Conservation (phyloP, 768 basidiomycete species). For the Lentinula boryana region DNA sequence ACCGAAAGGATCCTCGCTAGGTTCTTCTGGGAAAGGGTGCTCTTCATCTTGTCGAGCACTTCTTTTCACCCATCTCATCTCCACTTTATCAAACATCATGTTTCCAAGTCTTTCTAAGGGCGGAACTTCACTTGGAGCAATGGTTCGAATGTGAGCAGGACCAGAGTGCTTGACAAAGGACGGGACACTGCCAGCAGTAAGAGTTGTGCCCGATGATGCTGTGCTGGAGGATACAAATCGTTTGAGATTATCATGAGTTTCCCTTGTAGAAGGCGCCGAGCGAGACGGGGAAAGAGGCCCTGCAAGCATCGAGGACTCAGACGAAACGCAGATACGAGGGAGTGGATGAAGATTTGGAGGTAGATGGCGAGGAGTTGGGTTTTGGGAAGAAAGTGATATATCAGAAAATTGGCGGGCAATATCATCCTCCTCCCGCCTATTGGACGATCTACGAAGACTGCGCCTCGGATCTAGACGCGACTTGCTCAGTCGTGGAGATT, state of each 20-base stretch:
- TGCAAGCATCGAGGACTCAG: slow-evolving; percentile 18
- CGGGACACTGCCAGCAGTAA: slow-evolving; percentile 65
- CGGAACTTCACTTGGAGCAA: slow-evolving; percentile 76
- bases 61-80: slow-evolving; percentile 83
- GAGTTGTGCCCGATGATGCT: slow-evolving; percentile 63
- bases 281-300: slow-evolving; percentile 41
- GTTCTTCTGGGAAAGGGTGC: slow-evolving; percentile 30
- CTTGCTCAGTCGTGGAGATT: not conserved
- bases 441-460: slow-evolving; percentile 1
- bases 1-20: slow-evolving; percentile 85
- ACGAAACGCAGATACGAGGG: slow-evolving; percentile 22
- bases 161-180: slow-evolving; percentile 85
- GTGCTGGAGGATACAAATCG: slow-evolving; percentile 91
- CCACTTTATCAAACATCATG: slow-evolving; percentile 81
- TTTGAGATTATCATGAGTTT: slow-evolving; percentile 68
- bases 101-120: slow-evolving; percentile 70
- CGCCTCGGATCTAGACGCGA: not conserved
- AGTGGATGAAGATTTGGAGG: slow-evolving; percentile 16
- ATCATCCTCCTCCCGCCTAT: slow-evolving; percentile 36
- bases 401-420: slow-evolving; percentile 34
- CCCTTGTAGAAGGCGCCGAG: slow-evolving; percentile 25
- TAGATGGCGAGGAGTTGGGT: slow-evolving; percentile 10
- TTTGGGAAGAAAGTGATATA: slow-evolving; percentile 34
- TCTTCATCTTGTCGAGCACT: slow-evolving; percentile 27
- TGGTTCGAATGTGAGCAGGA: slow-evolving; percentile 72